Percentiles rank a stretch among this genome's conserved stretches.
Conservation (phyloP, 495 filamentous ascomycete species). For the Gamarada debralockiae region DNA sequence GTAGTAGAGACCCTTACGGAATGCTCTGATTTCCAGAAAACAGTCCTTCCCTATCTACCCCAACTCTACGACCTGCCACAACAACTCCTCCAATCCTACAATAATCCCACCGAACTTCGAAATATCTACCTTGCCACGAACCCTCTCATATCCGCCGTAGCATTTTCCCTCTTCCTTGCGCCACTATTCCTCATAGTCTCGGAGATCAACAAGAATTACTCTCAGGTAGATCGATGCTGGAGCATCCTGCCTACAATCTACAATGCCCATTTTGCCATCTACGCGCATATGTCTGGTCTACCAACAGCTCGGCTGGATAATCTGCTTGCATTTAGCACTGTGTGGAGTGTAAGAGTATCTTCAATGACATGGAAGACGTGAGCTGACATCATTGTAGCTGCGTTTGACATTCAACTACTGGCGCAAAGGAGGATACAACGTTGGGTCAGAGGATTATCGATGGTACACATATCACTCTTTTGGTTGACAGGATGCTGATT, state of each 20-base stretch:
- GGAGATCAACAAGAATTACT: slow-evolving; percentile 89
- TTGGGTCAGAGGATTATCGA: slow-evolving; percentile 91
- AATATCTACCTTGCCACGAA: slow-evolving; percentile 83
- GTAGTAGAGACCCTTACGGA: slow-evolving; percentile 62
- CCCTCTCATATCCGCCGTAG: slow-evolving; percentile 73
- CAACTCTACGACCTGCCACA: slow-evolving; percentile 72
- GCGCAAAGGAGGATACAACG: slow-evolving; percentile 86
- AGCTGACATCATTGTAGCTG: slow-evolving; percentile 35
- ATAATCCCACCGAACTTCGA: slow-evolving; percentile 46
- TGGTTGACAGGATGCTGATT: not conserved
- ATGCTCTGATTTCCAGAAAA: slow-evolving; percentile 65
- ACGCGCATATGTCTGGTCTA: slow-evolving; percentile 70
- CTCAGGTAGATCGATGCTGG: slow-evolving; percentile 91
- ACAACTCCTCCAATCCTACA: slow-evolving; percentile 53
- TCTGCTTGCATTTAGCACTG: slow-evolving; percentile 59
- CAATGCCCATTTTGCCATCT: slow-evolving; percentile 80
- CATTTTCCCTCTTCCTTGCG: slow-evolving; percentile 63
- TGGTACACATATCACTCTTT: slow-evolving; percentile 48
- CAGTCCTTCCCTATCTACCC: slow-evolving; percentile 69
- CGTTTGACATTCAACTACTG: slow-evolving; percentile 96
- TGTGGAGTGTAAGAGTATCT: slow-evolving; percentile 78
- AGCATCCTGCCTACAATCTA: slow-evolving; percentile 83
- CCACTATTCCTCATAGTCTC: slow-evolving; percentile 66
- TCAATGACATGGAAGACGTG: not conserved
- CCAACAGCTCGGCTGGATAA: slow-evolving; percentile 72